These are phyloP conservation scores for Aspergillus cavernicola DNA, from an alignment of 495 filamentous ascomycete species.

Conservation along the genomic window DNA sequence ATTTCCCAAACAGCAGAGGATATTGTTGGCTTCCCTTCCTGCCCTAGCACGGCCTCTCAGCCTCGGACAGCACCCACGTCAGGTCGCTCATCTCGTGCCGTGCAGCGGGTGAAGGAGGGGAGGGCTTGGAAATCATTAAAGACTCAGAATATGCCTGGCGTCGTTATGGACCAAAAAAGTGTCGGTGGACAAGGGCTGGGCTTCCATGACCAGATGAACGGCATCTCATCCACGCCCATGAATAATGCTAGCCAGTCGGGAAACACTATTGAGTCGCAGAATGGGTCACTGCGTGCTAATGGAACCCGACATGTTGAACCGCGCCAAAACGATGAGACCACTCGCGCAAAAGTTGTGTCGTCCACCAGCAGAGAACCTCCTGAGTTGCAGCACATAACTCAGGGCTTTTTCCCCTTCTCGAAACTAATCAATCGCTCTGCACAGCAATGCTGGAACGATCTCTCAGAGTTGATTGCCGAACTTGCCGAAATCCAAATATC, in stretches of 20 bases:
- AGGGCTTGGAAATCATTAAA: constrained; percentile 17
- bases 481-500: constrained; percentile 63
- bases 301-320: constrained; percentile 18
- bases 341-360: not conserved
- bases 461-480: constrained; percentile 65
- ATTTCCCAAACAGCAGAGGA: not conserved
- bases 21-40: constrained; percentile 28
- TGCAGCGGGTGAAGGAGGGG: constrained; percentile 33
- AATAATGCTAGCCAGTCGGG: constrained; percentile 16
- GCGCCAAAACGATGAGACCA: constrained; percentile 13
- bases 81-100: constrained; percentile 25
- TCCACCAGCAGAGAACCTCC: constrained; percentile 43
- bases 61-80: constrained; percentile 15
- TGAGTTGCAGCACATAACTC: constrained; percentile 74
- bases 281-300: constrained; percentile 31
- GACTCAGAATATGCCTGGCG: constrained; percentile 42
- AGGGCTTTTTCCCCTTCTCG: constrained; percentile 67
- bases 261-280: constrained; percentile 17
- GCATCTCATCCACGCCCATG: constrained; percentile 12
- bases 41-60: constrained; percentile 22
- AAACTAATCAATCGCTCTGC: constrained; percentile 69
- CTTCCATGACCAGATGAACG: constrained; percentile 27
- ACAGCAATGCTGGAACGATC: constrained; percentile 75
- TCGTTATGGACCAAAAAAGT: constrained; percentile 44
- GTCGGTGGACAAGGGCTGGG: constrained; percentile 26